Evolutionary conservation across 2,329 filamentous ascomycete genomes (phyloP), one percentile per base, ranked within the genome.

Genomic region (Elsinoe australis): DNA sequence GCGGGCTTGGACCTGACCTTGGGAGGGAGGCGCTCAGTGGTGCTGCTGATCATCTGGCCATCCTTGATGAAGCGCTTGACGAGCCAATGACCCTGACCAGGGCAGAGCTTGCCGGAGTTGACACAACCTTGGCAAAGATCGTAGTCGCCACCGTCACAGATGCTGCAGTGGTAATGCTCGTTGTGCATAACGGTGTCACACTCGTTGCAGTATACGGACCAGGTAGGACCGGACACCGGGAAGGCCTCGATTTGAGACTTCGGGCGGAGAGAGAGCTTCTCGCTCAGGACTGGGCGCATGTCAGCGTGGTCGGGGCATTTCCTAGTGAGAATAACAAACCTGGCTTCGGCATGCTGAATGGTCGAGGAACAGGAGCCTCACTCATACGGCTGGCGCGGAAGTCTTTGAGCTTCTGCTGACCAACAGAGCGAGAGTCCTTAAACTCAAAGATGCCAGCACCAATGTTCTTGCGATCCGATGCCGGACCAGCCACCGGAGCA

Each of bases 201-300:
- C 63, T 79, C 77, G 70, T 98, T 96, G 78, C 92, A 98, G 72
- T 86, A 94, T 35, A 98, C 88, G 9, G 85, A 85, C 67, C 89
- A 95, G 38, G 76, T 69, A 15, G 60, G 61, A 36, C 35, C 17
- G 17, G 19, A 14, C 14, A 44, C 63, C 65, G 45, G 61, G 57
- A 22, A 63, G 64, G 39, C 21, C 21, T 28, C 12, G 22, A 31
- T 31, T 14, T 17, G 26, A 44, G 39, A 31, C 39, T 44, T 44
- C 2, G 24, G 39, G 14, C 39, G 39, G 24, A 44, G 18, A 8
- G 39, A 18, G 5, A 44, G 39, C 24, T 19, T 29, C 39, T 44
- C 39, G 26, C 9, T 44, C 26, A 21, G 29, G 39, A 44, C 39
- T 44, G 26, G 7, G 14, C 6, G 12, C 9, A 32, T 14, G 10